These are phyloP conservation scores for Quercus gilva DNA, from an alignment of 306 rosid genomes.

Conservation along the genomic window DNA sequence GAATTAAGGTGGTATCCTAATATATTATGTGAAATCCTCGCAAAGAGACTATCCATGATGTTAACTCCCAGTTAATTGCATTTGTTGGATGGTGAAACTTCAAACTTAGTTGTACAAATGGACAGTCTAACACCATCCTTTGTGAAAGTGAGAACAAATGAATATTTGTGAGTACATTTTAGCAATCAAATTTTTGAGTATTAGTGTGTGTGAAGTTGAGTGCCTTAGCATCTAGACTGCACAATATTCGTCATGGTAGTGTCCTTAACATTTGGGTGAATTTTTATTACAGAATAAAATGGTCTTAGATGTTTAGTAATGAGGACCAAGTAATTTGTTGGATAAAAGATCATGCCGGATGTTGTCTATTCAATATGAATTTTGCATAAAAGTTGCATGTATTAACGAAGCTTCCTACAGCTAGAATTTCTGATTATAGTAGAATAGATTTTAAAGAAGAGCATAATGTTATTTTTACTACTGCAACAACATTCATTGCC, in stretches of 20 bases:
- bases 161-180: neutral
- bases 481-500: neutral
- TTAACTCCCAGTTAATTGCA: neutral
- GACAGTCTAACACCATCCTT: neutral
- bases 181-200: neutral
- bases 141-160: neutral
- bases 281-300: neutral
- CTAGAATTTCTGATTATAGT: neutral
- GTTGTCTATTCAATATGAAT: too few relatives aligned
- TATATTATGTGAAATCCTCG: too few relatives aligned
- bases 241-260: neutral
- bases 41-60: too few relatives aligned
- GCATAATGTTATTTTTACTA: neutral
- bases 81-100: neutral
- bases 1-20: too few relatives aligned
- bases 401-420: neutral
- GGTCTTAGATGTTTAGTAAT: too few relatives aligned
- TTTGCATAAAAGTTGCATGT: neutral
- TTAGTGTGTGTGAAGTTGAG: neutral
- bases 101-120: neutral
- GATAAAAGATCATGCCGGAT: too few relatives aligned
- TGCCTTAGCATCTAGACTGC: neutral
- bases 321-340: too few relatives aligned
- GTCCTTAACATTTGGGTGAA: neutral
- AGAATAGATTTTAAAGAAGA: neutral